Conservation (phyloP, 371 early-diverging fungal species). For the Mortierella sp. region DNA sequence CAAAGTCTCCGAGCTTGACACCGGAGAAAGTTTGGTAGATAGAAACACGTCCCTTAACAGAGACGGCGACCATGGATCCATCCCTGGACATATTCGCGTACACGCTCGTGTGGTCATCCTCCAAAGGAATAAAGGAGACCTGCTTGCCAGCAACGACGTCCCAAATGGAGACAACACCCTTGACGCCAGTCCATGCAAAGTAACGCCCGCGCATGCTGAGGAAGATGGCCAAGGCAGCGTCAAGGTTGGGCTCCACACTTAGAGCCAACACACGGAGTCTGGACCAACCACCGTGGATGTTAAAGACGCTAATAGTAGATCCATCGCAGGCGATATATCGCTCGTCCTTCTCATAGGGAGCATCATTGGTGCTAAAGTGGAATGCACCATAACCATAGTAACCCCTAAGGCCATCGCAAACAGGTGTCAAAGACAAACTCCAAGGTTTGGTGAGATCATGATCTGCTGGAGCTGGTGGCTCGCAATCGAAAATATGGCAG, state of each 20-base stretch:
- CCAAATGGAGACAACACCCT: constrained; percentile 30
- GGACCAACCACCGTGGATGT: constrained; percentile 4
- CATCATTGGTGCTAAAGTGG: constrained; percentile 1
- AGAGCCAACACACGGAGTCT: not conserved
- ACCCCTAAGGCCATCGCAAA: constrained; percentile 8
- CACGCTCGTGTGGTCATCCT: not conserved
- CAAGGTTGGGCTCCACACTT: constrained; percentile 8
- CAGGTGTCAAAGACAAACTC: not conserved
- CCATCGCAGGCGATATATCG: constrained; percentile 26
- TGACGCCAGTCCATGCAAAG: constrained; percentile 33
- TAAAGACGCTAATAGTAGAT: constrained; percentile 7
- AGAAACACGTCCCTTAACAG: constrained; percentile 13
- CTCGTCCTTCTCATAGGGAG: constrained; percentile 16
- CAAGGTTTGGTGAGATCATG: constrained; percentile 3
- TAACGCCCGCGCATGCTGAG: constrained; percentile 22
- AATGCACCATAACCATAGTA: constrained; percentile 22
- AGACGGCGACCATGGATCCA: constrained; percentile 21
- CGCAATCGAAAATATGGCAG: constrained; percentile 16
- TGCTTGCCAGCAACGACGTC: constrained; percentile 18
- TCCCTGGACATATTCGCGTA: constrained; percentile 17
- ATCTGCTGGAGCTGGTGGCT: constrained; percentile 6
- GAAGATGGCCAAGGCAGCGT: constrained; percentile 8
- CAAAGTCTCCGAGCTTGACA: constrained; percentile 15
- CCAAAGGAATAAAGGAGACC: constrained; percentile 16
- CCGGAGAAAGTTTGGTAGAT: constrained; percentile 26